Evolutionary conservation across 495 filamentous ascomycete species (phyloP), one percentile per base, ranked within the genome.

Genomic region (Tuber borchii): DNA sequence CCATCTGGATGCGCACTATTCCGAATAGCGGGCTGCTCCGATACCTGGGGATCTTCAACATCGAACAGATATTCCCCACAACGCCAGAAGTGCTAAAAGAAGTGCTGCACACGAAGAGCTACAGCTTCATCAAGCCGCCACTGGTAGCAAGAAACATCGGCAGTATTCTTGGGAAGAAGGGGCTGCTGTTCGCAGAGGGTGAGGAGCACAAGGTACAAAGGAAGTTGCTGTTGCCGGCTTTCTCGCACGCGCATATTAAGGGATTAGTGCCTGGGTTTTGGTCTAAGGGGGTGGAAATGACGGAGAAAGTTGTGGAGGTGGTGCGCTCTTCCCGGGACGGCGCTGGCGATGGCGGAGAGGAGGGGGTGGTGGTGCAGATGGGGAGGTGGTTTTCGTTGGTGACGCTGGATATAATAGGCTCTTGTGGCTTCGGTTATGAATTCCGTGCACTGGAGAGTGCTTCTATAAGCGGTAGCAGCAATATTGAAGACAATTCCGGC

Each of bases 211-310:
- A 91, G 86, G 86, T 87, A 61, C 94, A 97, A 86, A 87, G 95
- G 19, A 93, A 90, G 79, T 90, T 90, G 72, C 86, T 97, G 3
- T 89, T 92, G 86, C 94, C 95, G 4, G 94, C 93, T 0, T 97
- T 98, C 81, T 85, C 90, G 16, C 97, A 91, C 82, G 87, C 93
- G 26, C 94, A 97, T 80, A 85, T 97, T 83, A 96, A 97, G 81
- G 89, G 95, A 73, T 87, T 97, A 0, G 95, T 96, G 74, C 90
- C 94, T 0, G 80, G 91, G 4, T 97, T 98, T 85, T 97, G 93
- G 93, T 70, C 78, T 69, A 97, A 96, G 83, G 81, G 85, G 12
- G 78, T 16, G 48, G 76, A 75, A 46, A 79, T 77, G 75, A 69
- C 45, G 40, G 77, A 73, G 46, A 74, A 51, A 16, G 56, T 82